Base-by-base conservation (phyloP, 495 filamentous ascomycete genomes). In the Tuber borchii region DNA sequence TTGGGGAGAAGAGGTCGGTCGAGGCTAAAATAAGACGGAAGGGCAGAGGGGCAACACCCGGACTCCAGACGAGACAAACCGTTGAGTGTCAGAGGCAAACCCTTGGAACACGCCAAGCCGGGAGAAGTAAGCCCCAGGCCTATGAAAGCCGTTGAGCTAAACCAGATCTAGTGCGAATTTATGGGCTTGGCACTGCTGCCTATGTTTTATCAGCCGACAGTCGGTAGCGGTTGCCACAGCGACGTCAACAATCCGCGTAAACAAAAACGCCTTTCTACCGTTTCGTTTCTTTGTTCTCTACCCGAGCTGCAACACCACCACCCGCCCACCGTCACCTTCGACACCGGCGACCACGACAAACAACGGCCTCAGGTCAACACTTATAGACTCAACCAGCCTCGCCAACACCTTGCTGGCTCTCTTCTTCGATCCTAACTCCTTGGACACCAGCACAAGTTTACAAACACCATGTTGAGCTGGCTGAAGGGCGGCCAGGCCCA, bases 391-490 rank as follows among this genome's bases (percentile, higher is more conserved):
- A 26, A 26, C 1, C 56, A 65, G 56, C 56, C 56, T 34, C 56
- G 14, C 26, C 26, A 65, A 65, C 26, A 17, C 26, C 26, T 34
- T 65, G 14, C 16, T 8, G 56, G 56, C n/a, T 16, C 26, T 34
- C 14, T 65, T 65, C 16, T 46, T 19, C 14, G 26, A 65, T 65
- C 14, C 31, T 16, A 65, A 76, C 74, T 73, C 73, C 22, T 74
- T 65, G 56, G 34, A 69, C 56, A 40, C 69, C 51, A 20, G 37
- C 70, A 40, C 69, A 72, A 69, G 61, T 69, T 77, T 70, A 56
- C 51, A 65, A 31, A 72, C 72, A 82, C 26, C 16, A 86, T 86
- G 84, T 78, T 86, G 20, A 85, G 78, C 65, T 86, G 84, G 84
- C 78, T 86, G 22, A 84, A 81, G 56, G 84, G 85, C 34, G 83